Base-by-base conservation (phyloP, 2,329 filamentous ascomycete genomes). In the Aspergillus tubingensis region DNA sequence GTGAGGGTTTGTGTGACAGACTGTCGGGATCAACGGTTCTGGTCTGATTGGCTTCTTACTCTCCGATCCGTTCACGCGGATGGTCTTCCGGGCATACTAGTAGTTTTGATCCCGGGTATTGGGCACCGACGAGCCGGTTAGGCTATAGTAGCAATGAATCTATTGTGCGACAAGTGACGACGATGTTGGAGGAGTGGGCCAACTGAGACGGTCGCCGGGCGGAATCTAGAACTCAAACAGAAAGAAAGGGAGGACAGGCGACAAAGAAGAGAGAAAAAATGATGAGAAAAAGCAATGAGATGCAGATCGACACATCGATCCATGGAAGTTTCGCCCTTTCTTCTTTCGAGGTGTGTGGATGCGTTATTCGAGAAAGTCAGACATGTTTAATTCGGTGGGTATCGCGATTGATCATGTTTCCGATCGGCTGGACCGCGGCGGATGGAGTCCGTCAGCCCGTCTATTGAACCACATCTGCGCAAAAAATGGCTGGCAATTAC, bases 21-120 rank as follows among this genome's bases (percentile, higher is more conserved):
- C 53, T 47, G 53, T 55, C 53, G 53, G 53, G 53, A 55, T 55
- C 53, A 55, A 55, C 53, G 53, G 53, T 55, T 55, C 23, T 55
- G 53, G 53, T 30, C n/a, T 55, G 53, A 55, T 55, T 55, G 53
- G 53, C 39, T 8, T 55, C 39, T 55, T 55, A 55, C 53, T 55
- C 53, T 55, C 53, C 53, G 53, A 55, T 55, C 53, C 53, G 39
- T 30, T 55, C 53, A 55, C 39, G 53, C 53, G 53, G 53, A 55
- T 55, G 38, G 53, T 38, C n/a, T 55, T 55, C 53, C 53, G 53
- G 39, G 53, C 39, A 36, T 25, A 41, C 39, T 55, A 47, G 39
- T 55, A 47, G 39, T 47, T 44, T 36, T 47, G 53, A 55, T 55
- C 53, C 52, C 53, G 53, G 53, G 36, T 47, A 32, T 55, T 55